These are phyloP conservation scores for Lepiota brunneoincarnata DNA, from an alignment of 768 basidiomycete species.

Conservation along the genomic window DNA sequence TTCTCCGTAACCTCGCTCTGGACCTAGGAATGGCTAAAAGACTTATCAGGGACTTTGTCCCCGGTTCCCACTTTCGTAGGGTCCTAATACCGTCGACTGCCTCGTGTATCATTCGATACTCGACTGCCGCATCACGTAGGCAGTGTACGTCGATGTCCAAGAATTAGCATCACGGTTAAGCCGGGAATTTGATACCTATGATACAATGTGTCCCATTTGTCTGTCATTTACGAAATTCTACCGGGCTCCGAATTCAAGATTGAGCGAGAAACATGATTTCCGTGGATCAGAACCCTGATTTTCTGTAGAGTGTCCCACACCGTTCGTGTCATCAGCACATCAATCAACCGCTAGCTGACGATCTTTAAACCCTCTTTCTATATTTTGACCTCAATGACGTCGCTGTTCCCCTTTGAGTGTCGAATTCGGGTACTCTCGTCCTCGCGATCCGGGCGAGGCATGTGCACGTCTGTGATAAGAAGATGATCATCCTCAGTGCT, in stretches of 20 bases:
- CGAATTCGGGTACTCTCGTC: background rate
- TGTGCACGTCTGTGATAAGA: no score
- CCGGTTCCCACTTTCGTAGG: background rate
- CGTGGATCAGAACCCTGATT: slow-evolving; percentile 8
- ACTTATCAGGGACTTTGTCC: background rate
- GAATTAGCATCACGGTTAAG: no score
- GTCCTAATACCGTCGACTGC: background rate
- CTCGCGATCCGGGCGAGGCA: no score
- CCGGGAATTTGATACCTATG: background rate
- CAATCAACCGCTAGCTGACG: background rate
- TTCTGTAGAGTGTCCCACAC: background rate
- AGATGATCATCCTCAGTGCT: no score
- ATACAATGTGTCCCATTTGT: background rate
- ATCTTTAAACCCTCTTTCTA: background rate
- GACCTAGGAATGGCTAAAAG: background rate
- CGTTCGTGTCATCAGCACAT: background rate
- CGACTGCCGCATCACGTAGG: background rate
- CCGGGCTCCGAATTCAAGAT: background rate
- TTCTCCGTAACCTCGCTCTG: background rate
- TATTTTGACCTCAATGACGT: background rate
- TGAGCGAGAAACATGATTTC: background rate
- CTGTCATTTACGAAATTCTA: background rate
- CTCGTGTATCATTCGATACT: background rate
- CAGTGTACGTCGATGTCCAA: no score
- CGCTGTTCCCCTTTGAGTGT: background rate